A percentile compares a stretch with the other conserved stretches of the same genome.
Evolutionary conservation across 1,139 yeast genomes (phyloP).

Genomic region (Taiozyma onychis): DNA sequence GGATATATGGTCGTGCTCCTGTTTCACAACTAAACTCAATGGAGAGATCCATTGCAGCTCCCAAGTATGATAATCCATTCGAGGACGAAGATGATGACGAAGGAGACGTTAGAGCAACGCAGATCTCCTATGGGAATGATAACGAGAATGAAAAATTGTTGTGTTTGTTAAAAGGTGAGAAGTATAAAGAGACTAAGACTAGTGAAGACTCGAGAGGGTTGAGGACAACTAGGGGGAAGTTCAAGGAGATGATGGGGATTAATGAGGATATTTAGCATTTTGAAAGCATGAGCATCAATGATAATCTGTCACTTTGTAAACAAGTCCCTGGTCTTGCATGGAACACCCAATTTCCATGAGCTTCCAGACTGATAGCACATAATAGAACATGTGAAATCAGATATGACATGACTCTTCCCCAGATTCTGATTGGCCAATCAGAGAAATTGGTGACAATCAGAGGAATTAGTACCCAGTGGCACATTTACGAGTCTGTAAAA

Average conservation of each 20-base stretch:
- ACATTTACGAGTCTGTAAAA: too few species aligned
- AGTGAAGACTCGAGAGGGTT: background rate
- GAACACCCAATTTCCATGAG: too few species aligned
- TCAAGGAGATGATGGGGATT: background rate
- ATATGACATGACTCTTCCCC: too few species aligned
- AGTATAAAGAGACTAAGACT: background rate
- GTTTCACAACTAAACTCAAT: constrained; percentile 28
- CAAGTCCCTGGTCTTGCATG: too few species aligned
- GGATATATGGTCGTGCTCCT: constrained; percentile 32
- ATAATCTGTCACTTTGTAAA: too few species aligned
- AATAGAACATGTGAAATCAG: too few species aligned
- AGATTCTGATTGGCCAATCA: too few species aligned
- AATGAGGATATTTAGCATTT: background rate
- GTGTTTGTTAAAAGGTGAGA: background rate
- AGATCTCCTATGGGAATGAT: constrained; percentile 6
- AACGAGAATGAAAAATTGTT: background rate
- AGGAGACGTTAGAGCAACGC: constrained; percentile 6
- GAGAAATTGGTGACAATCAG: too few species aligned
- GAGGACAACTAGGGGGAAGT: background rate
- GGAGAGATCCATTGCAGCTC: background rate
- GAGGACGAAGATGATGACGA: constrained; percentile 4
- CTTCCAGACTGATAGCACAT: too few species aligned
- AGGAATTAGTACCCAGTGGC: too few species aligned
- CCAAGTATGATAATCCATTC: background rate
- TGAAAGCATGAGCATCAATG: background rate